Evolutionary conservation across 2,329 filamentous ascomycete genomes (phyloP).

Genomic region (Aspergillus floridensis): DNA sequence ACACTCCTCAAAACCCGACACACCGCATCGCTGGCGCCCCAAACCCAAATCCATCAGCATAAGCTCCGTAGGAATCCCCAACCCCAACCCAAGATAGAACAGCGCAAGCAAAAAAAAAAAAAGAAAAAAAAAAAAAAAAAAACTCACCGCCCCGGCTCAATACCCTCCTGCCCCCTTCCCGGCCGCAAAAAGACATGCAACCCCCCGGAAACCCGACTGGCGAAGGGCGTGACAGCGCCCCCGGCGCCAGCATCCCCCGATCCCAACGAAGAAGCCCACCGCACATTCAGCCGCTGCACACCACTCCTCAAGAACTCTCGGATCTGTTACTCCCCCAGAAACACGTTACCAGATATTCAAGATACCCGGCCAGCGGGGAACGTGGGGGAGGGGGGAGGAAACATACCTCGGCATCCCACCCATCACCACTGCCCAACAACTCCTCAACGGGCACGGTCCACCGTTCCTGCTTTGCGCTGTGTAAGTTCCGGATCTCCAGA

Average conservation of each 20-base stretch:
- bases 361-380: too few species aligned
- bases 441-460: constrained; percentile 59
- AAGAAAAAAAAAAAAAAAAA: constrained; percentile 33
- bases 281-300: not conserved
- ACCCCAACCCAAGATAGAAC: not conserved
- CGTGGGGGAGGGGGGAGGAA: not conserved
- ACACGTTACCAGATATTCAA: too few species aligned
- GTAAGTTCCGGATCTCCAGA: constrained; percentile 58
- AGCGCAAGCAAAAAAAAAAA: constrained; percentile 28
- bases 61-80: not conserved
- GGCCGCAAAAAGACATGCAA: constrained; percentile 76
- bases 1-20: constrained; percentile 59
- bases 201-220: constrained; percentile 73
- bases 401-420: constrained; percentile 36
- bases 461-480: constrained; percentile 73
- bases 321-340: too few species aligned
- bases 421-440: constrained; percentile 52
- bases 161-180: not conserved
- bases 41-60: not conserved
- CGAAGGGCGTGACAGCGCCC: constrained; percentile 66
- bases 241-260: constrained; percentile 51
- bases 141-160: not conserved
- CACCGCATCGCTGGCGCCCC: constrained; percentile 35
- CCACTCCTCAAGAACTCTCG: not conserved
- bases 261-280: too few species aligned